A percentile compares a stretch with the other conserved stretches of the same genome.
Evolutionary conservation across 2,329 filamentous ascomycete genomes (phyloP).

Genomic region (Didymosphaeria variabile): DNA sequence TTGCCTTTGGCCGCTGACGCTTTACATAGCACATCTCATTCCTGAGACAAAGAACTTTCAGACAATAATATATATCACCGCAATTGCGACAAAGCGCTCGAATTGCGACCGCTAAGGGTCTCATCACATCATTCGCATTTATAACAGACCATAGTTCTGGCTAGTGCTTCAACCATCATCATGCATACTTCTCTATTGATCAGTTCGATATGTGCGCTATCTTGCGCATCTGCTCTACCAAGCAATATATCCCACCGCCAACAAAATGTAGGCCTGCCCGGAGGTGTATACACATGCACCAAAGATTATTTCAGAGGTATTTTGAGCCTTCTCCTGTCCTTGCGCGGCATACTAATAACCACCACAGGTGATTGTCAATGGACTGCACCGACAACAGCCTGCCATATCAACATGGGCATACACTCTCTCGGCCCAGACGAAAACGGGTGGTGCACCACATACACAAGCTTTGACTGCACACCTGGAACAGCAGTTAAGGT

Average conservation of each 20-base stretch:
- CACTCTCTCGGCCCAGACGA: neutral
- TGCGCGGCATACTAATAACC: neutral
- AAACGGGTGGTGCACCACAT: neutral
- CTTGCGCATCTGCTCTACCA: neutral
- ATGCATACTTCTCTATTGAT: neutral
- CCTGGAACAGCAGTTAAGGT: neutral
- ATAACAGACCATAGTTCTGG: neutral
- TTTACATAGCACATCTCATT: neutral
- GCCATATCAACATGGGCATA: neutral
- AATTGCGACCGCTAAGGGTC: neutral
- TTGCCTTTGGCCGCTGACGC: neutral
- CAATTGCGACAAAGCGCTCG: neutral
- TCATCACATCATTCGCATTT: neutral
- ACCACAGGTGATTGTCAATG: neutral
- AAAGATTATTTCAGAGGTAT: neutral
- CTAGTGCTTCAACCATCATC: neutral
- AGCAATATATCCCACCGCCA: neutral
- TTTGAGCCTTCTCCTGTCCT: neutral
- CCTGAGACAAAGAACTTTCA: neutral
- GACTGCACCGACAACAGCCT: neutral
- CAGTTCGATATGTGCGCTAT: neutral
- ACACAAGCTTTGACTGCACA: neutral
- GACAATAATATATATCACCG: neutral
- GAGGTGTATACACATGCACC: conserved; percentile 1
- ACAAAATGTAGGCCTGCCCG: neutral